Percentiles rank a stretch among this genome's conserved stretches.
phyloP scores from a whole-genome alignment of 768 basidiomycete genomes.

The Exsudoporus frostii region DNA sequence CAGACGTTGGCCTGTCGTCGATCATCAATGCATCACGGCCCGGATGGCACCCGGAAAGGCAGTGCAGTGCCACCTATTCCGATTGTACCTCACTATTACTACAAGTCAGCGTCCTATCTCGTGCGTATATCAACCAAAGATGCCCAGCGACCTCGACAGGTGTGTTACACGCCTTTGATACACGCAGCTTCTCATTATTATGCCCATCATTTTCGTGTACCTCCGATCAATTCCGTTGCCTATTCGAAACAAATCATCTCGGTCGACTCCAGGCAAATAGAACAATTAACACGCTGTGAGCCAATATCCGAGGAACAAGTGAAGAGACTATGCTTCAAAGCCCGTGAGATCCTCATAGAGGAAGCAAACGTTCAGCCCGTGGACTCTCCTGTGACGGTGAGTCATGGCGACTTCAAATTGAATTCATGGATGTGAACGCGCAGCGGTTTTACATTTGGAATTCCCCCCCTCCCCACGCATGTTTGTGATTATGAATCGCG shows the following conservation, averaged over 20 bases:
- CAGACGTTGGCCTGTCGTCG: slow-evolving; percentile 8
- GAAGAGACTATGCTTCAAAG: slow-evolving; percentile 92
- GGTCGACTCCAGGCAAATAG: slow-evolving; percentile 72
- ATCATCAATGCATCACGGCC: slow-evolving; percentile 17
- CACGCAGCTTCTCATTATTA: slow-evolving; percentile 23
- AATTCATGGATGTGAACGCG: slow-evolving; percentile 1
- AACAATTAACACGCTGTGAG: slow-evolving; percentile 89
- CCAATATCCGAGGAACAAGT: slow-evolving; percentile 96
- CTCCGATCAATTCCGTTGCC: slow-evolving; percentile 25
- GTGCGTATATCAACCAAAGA: slow-evolving; percentile 22
- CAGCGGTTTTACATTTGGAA: background rate
- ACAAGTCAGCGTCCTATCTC: slow-evolving; percentile 32
- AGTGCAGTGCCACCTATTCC: slow-evolving; percentile 25
- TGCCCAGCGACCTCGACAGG: slow-evolving; percentile 60
- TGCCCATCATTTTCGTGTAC: slow-evolving; percentile 21
- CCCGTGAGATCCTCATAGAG: slow-evolving; percentile 94
- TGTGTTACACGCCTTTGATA: slow-evolving; percentile 37
- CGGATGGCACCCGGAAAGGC: slow-evolving; percentile 14
- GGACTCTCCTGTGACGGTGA: slow-evolving; percentile 92
- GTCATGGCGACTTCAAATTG: slow-evolving; percentile 26
- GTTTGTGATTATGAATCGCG: background rate
- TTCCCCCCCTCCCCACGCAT: background rate
- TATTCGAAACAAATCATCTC: slow-evolving; percentile 14
- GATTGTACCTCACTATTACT: slow-evolving; percentile 24
- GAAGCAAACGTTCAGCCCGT: slow-evolving; percentile 97